A percentile compares a stretch with the other conserved stretches of the same genome.
Conservation (phyloP, 148 eudicot genomes). For the Suaeda aralocaspica region DNA sequence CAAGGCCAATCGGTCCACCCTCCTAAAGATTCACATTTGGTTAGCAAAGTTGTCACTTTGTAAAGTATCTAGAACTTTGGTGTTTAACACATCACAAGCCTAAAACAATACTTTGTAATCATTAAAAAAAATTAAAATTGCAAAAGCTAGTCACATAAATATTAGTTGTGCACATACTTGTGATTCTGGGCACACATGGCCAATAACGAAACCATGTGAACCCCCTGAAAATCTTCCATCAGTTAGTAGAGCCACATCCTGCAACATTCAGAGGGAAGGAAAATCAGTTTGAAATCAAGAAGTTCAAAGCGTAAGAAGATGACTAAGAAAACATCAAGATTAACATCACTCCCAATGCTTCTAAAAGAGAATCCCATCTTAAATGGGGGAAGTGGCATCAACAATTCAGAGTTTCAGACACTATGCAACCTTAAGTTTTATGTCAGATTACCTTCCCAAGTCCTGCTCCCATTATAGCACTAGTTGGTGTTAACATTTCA, state of each 20-base stretch:
- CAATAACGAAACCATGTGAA: slow-evolving; percentile 95
- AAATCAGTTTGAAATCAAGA: background rate
- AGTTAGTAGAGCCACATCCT: slow-evolving; percentile 88
- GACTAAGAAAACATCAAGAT: background rate
- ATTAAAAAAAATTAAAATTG: too few relatives aligned
- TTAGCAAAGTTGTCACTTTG: background rate
- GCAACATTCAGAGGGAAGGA: slow-evolving; percentile 22
- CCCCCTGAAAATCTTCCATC: slow-evolving; percentile 98
- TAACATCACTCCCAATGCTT: background rate
- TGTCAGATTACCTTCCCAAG: slow-evolving; percentile 71
- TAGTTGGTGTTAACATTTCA: slow-evolving; percentile 96
- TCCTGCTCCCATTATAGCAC: slow-evolving; percentile 99
- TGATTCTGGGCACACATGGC: slow-evolving; percentile 94
- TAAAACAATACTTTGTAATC: background rate
- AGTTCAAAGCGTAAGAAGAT: background rate
- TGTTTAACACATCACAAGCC: too few relatives aligned
- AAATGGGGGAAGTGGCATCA: background rate
- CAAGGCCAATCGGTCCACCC: slow-evolving; percentile 89
- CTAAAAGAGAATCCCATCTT: background rate
- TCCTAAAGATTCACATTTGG: slow-evolving; percentile 42
- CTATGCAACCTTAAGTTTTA: background rate
- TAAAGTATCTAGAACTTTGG: background rate
- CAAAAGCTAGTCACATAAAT: background rate
- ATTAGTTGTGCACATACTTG: slow-evolving; percentile 45
- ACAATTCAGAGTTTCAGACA: background rate